Evolutionary conservation across 805 yeast species (phyloP), one percentile per base, ranked within the genome.

Genomic region (Cyberlindnera meyerae): DNA sequence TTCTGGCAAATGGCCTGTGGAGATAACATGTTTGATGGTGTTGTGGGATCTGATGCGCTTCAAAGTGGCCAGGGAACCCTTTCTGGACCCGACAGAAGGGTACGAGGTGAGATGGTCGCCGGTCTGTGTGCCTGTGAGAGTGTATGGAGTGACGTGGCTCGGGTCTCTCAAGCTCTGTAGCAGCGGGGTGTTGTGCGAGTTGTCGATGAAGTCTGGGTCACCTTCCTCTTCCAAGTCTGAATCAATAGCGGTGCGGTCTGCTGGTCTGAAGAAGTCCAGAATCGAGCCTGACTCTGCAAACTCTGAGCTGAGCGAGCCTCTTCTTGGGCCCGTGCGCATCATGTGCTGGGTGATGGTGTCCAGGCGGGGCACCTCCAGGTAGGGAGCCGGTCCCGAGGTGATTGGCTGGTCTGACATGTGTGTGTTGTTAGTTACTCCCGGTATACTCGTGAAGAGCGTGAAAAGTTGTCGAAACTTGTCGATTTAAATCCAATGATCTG

Each of bases 41-140:
- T 29, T 42, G 29, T 50, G 59, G 3, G 57, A 54, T 31, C 32
- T 42, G 14, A 52, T 51, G 15, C 47, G 40, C 41, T 54, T 53
- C 27, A 54, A 34, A 3, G 52, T 43, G 11, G 57, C 47, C 8
- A 54, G 30, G 1, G 59, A 52, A 6, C 44, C 45, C 14, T 42
- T 43, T 35, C 55, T 35, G n/a, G 49, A 32, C n/a, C 16, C 17
- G 4, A 26, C 35, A 7, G 31, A 39, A 9, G 43, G 20, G 21
- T 43, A 48, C 5, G 47, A 36, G 0, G 52, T 43, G 34, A 46
- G 40, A 16, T 44, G 32, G 33, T 52, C 55, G 7, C 45, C 29
- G n/a, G n/a, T n/a, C 29, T 27, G 27, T n/a, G 27, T 35, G 22
- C 29, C 35, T 8, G 18, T 27, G 20, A 33, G 31, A 3, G 31